Evolutionary conservation across 306 rosid genomes (phyloP), one percentile per base, ranked within the genome.

Genomic region (Luffa acutangula): DNA sequence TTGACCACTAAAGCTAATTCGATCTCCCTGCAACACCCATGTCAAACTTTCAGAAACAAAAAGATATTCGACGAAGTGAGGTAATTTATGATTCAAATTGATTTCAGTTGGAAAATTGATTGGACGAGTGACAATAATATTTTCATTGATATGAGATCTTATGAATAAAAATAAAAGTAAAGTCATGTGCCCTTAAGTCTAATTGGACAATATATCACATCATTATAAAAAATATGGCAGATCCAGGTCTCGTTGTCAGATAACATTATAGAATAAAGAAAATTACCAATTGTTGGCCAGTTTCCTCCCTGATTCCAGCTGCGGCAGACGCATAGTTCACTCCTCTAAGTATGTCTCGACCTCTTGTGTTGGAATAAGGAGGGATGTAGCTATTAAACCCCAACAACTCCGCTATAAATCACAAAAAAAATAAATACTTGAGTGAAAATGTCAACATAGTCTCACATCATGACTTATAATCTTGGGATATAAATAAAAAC

Each of bases 291-390:
- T 95, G 99, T 39, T 66, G 95, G 52, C 99, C 99, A n/a, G 96
- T 93, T 85, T 93, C 99, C 10, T 93, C 97, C 80, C 98, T 88
- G 11, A 95, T 95, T 84, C 98, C 99, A 3, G 99, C 97, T 43
- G 99, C 99, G 59, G 98, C 99, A 4, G 99, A 95, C 45, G 99
- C 99, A 80, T 87, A 95, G 83, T 95, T 95, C 10, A 91, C 96
- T 80, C 99, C 99, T 66, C 1, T 75, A 25, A 95, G 97, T 67
- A 95, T 85, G 76, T 87, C 87, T 85, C 78, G 86, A n/a, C 91
- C 99, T 3, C 89, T 88, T 1, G 90, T 91, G 42, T 78, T 73
- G 69, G 87, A 76, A 83, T 79, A 95, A 5, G 99, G 88, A 18
- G 89, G 87, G 75, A 91, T 90, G 82, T 88, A 93, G 81, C 82